phyloP scores from a whole-genome alignment of 352 stramenopile species.

The Globisporangium cylindrosporum region DNA sequence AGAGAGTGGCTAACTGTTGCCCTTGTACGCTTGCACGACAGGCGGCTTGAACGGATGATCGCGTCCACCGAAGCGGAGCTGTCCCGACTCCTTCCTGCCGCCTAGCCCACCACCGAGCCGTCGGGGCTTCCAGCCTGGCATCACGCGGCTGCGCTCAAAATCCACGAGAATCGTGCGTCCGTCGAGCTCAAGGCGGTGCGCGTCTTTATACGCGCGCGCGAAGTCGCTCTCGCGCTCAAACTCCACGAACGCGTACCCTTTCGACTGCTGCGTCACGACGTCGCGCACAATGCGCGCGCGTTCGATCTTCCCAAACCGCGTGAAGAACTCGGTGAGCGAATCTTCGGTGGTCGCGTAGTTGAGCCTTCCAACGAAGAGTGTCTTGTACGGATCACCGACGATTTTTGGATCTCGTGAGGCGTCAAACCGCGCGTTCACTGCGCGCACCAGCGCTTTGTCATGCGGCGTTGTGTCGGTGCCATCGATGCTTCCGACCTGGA shows the following conservation, averaged over 20 bases:
- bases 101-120: conserved; percentile 77
- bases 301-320: conserved; percentile 39
- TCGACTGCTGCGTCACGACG: conserved; percentile 55
- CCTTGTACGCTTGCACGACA: not conserved
- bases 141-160: conserved; percentile 72
- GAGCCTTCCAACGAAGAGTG: conserved; percentile 72
- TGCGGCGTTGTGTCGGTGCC: conserved; percentile 56
- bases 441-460: conserved; percentile 60
- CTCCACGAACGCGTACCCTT: conserved; percentile 80
- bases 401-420: conserved; percentile 58
- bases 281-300: conserved; percentile 68
- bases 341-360: conserved; percentile 55
- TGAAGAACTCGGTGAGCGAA: conserved; percentile 43
- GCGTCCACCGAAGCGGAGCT: conserved; percentile 78
- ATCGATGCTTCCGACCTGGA: conserved; percentile 72
- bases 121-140: conserved; percentile 79
- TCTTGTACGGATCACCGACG: conserved; percentile 53
- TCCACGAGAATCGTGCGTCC: conserved; percentile 67
- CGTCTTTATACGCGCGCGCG: conserved; percentile 46
- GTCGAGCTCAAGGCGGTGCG: conserved; percentile 58
- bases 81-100: conserved; percentile 72
- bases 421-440: conserved; percentile 50
- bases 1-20: not conserved
- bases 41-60: conserved; percentile 70
- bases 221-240: conserved; percentile 59